A percentile compares a stretch with the other conserved stretches of the same genome.
phyloP scores from a whole-genome alignment of 208 protist genomes.

The Endotrypanum monterogeii region DNA sequence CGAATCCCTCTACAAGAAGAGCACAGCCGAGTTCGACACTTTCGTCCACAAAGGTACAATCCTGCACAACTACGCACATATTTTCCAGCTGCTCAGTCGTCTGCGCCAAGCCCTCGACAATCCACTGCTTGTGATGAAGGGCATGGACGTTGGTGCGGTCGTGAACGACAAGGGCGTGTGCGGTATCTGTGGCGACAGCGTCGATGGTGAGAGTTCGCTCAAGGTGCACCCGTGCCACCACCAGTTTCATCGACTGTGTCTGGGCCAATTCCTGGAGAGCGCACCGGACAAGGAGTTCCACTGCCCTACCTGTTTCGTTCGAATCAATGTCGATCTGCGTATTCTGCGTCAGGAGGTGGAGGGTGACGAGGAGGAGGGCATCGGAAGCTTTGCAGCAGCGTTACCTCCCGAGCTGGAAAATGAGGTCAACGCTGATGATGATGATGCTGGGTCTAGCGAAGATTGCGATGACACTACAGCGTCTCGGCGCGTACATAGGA shows the following conservation, averaged over 20 bases:
- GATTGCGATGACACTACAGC: conserved; percentile 13
- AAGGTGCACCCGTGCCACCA: conserved; percentile 81
- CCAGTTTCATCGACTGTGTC: conserved; percentile 84
- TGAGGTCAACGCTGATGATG: conserved; percentile 28
- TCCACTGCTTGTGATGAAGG: conserved; percentile 81
- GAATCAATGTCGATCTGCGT: conserved; percentile 87
- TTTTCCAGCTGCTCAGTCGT: conserved; percentile 93
- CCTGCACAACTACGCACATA: conserved; percentile 95
- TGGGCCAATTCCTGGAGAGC: conserved; percentile 87
- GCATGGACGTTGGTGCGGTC: conserved; percentile 67
- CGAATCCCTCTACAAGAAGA: conserved; percentile 92
- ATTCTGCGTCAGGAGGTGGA: conserved; percentile 57
- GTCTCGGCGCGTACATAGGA: conserved; percentile 9
- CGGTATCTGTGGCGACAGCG: conserved; percentile 79
- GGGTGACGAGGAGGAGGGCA: conserved; percentile 59
- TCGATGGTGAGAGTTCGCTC: conserved; percentile 54
- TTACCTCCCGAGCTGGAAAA: conserved; percentile 75
- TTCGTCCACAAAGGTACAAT: conserved; percentile 91
- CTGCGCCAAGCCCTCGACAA: conserved; percentile 93
- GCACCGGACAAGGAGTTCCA: conserved; percentile 71
- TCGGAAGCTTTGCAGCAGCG: conserved; percentile 40
- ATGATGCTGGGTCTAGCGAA: too few species aligned
- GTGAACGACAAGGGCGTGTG: conserved; percentile 76
- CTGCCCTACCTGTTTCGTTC: conserved; percentile 87
- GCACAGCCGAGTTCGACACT: conserved; percentile 87